A percentile compares a stretch with the other conserved stretches of the same genome.
Evolutionary conservation across 2,329 filamentous ascomycete genomes (phyloP).

Genomic region (Xylariaceae sp.): DNA sequence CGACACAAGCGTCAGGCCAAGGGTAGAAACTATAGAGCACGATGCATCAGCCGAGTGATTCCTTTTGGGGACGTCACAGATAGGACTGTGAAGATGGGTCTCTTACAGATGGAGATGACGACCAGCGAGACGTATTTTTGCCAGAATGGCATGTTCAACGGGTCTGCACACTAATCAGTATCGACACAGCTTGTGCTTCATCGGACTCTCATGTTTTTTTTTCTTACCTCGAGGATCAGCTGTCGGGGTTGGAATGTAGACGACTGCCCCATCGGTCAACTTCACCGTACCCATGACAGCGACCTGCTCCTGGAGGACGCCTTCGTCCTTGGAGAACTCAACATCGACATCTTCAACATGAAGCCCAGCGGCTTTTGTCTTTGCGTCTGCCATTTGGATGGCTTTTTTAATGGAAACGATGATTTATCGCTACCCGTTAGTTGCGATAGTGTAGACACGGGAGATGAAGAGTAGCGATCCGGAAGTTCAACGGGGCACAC

Average conservation of each 20-base stretch:
- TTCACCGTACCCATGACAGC: conserved; percentile 15
- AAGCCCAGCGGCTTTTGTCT: too few species aligned
- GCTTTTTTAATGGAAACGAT: background rate
- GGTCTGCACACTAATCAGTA: conserved; percentile 16
- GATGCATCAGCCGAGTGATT: background rate
- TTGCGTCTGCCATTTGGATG: background rate
- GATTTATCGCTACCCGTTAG: too few species aligned
- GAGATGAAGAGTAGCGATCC: too few species aligned
- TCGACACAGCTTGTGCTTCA: too few species aligned
- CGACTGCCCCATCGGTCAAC: conserved; percentile 27
- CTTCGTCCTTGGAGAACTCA: background rate
- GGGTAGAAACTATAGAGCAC: conserved; percentile 30
- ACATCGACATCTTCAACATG: conserved; percentile 2
- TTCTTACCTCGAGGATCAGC: conserved; percentile 26
- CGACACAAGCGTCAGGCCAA: conserved; percentile 34
- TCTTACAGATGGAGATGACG: conserved; percentile 20
- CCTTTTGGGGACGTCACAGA: too few species aligned
- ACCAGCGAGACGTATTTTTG: conserved; percentile 24
- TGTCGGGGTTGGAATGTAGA: conserved; percentile 31
- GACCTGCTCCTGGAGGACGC: background rate
- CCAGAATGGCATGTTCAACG: conserved; percentile 25
- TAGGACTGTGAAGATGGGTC: too few species aligned
- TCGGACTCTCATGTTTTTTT: too few species aligned
- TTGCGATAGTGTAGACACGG: too few species aligned
- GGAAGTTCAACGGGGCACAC: too few species aligned